Evolutionary conservation across 2,329 filamentous ascomycete genomes (phyloP).

Genomic region (Zarea fungicola): DNA sequence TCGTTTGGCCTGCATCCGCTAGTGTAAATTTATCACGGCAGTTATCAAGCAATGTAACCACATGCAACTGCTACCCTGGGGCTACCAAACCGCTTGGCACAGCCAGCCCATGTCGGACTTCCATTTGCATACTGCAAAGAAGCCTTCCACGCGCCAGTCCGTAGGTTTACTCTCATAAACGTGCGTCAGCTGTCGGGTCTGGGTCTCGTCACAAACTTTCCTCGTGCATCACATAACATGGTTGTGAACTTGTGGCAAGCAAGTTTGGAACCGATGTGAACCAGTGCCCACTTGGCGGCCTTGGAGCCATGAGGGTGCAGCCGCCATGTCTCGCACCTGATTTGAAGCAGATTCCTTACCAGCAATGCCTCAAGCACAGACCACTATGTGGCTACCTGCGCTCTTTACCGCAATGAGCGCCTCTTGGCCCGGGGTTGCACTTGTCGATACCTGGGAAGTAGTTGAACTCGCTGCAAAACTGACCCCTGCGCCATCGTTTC

Average conservation of each 20-base stretch:
- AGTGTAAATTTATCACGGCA: background rate
- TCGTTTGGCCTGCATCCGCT: background rate
- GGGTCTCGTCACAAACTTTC: too few relatives aligned
- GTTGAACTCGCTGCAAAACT: too few relatives aligned
- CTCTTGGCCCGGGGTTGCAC: too few relatives aligned
- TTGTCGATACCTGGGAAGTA: too few relatives aligned
- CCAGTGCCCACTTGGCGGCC: background rate
- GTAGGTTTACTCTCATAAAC: background rate
- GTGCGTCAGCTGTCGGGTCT: too few relatives aligned
- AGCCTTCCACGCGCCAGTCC: background rate
- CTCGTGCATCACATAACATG: too few relatives aligned
- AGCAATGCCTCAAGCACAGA: background rate
- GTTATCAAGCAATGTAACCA: slow-evolving; percentile 7
- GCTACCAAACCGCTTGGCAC: background rate
- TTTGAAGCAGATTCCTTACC: too few relatives aligned
- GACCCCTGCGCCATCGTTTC: too few relatives aligned
- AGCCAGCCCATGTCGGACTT: background rate
- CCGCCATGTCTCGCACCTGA: slow-evolving; percentile 8
- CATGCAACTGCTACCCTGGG: background rate
- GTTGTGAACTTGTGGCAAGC: too few relatives aligned
- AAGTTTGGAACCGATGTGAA: too few relatives aligned
- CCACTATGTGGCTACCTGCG: background rate
- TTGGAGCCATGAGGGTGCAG: background rate
- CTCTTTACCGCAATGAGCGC: too few relatives aligned
- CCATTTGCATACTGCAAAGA: background rate